Base-by-base conservation (phyloP, 2,329 filamentous ascomycete genomes). In the Epichloe brachyelytri region DNA sequence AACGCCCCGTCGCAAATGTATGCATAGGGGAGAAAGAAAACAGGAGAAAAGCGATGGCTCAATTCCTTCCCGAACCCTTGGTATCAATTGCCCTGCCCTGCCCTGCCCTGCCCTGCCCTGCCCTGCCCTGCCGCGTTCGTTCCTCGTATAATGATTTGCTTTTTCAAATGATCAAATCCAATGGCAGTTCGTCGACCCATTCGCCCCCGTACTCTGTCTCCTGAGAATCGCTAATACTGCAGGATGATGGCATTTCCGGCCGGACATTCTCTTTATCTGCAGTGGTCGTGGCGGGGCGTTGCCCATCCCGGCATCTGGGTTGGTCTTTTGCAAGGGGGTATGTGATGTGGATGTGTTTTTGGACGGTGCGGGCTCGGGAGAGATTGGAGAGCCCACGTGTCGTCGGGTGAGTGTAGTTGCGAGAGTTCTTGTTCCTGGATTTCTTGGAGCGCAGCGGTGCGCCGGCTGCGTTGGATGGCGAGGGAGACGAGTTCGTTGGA, bases 191-290 rank as follows among this genome's bases (percentile, higher is more conserved):
- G 26, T 70, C 67, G 4, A 69, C 55, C 67, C 67, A 69, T 11
- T 59, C 65, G 3, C 67, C 67, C 5, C 67, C 67, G 17, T 68
- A 70, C 22, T 68, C 65, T 1, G 66, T 60, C 57, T 70, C 67
- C 50, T 69, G 67, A 10, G 67, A 69, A 11, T 58, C 60, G 37
- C 52, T 43, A 0, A 47, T 48, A 1, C 41, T 50, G 46, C 39
- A 17, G 14, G n/a, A 33, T 15, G 34, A 33, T 15, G 34, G 50
- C 26, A 20, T 34, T n/a, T 11, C 17, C 39, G 54, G 58, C 1
- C 50, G 48, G 0, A 52, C 41, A 26, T 61, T 63, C 33, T 66
- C 62, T 26, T 66, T 62, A 30, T 60, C 57, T 17, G 47, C 10
- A 3, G n/a, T 36, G 26, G 26, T 33, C 26, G 14, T 5, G 38